Evolutionary conservation across 2,329 filamentous ascomycete species (phyloP), one percentile per base, ranked within the genome.

Genomic region (Cytospora schulzeri): DNA sequence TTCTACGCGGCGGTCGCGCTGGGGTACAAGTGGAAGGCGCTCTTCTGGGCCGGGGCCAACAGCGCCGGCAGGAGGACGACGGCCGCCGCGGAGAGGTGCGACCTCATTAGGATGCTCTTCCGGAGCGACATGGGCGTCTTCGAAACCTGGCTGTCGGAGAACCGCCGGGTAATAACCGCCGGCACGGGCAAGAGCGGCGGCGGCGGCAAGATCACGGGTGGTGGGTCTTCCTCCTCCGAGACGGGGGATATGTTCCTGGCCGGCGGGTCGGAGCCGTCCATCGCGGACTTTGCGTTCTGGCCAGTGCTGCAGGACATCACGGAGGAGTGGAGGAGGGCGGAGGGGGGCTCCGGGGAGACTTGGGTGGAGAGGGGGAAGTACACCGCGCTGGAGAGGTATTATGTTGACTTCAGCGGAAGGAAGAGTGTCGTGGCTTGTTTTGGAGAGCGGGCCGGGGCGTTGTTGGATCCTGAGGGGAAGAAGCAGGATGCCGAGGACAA

Each of bases 251-350:
- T 72, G 15, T 85, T 80, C 69, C 78, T 86, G 24, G 80, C 81
- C 0, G 83, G 81, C 0, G 63, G 71, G 29, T 48, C 55, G 3
- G 68, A 68, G 14, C 69, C 80, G 0, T 76, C 77, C 2, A 70
- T 87, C 2, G 80, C 81, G 0, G 86, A 88, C 71, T 88, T 81
- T 70, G 83, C 83, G 0, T 71, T 87, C 4, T 87, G 83, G 82
- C 85, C 86, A 0, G 77, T 85, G 17, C 69, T 88, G 65, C 74
- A 85, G 64, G 76, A 77, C 35, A 76, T 86, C 24, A 71, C 78
- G 11, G 66, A 73, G 17, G 73, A 75, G 24, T 72, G 72, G 62
- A 77, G 75, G 3, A 41, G 70, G 4, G 73, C 72, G 1, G 51
- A 70, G 5, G 73, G 72, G 1, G 68, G 68, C 0, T 56, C 38